Evolutionary conservation across 768 basidiomycete genomes (phyloP), one percentile per base, ranked within the genome.

Genomic region (Podaxis mareebaensis): DNA sequence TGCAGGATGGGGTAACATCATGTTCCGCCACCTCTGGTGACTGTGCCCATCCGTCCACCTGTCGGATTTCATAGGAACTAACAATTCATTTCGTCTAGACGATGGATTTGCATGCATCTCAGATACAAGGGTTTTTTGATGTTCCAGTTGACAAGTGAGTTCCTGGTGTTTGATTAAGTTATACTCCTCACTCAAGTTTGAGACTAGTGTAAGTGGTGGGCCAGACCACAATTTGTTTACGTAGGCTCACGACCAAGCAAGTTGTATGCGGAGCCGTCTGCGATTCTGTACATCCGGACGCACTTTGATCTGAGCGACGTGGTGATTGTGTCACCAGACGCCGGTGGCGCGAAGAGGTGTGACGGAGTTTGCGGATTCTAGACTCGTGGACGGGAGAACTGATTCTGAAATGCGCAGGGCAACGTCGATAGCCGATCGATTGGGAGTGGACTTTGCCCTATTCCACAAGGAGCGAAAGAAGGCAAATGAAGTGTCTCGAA

Each of bases 391-490:
- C 20, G 33, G 42, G 39, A 17, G 20, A 48, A 49, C 65, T 67
- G 33, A 67, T 49, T 51, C 54, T 44, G 26, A 62, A 53, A 53
- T 60, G 56, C 63, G 57, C 77, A 98, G 96, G 75, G 97, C 96
- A 33, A 97, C 96, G 36, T 96, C 96, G 20, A 93, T 99, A 69
- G 96, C 97, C 24, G 96, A 99, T 75, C 87, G 93, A 53, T 83
- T 99, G 64, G 94, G 95, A 57, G 92, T 99, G 63, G 96, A 99
- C 72, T 99, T 99, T 79, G 97, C 97, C 26, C 81, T 99, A 60
- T 99, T 99, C 83, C 97, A 99, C 86, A 96, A 99, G 74, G 97
- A 99, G 81, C 91, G 96, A 65, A 95, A 96, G 81, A 95, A 93
- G 78, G 93, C 93, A 33, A 96, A 96, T 75, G 91, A 94, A 66